A percentile compares a stretch with the other conserved stretches of the same genome.
Evolutionary conservation across 148 eudicot species (phyloP).

Genomic region (Fagopyrum homotropicum): DNA sequence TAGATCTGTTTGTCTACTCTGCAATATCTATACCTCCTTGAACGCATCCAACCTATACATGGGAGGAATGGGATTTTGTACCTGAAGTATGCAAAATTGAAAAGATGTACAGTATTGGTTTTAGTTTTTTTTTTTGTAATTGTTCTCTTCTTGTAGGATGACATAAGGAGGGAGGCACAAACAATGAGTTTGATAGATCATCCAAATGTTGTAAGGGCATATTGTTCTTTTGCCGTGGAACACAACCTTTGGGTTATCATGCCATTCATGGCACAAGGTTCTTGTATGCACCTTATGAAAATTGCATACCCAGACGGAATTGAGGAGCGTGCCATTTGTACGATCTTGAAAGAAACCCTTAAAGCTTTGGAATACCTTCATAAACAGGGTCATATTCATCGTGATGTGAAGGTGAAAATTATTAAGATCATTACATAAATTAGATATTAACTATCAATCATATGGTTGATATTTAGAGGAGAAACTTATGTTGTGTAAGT

Average conservation of each 20-base stretch:
- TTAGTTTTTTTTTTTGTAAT: neutral
- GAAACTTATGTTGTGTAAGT: constrained; percentile 11
- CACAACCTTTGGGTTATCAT: constrained; percentile 90
- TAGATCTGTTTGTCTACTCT: neutral
- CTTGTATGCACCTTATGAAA: constrained; percentile 94
- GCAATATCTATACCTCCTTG: neutral
- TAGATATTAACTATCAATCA: neutral
- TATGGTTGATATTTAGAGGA: neutral
- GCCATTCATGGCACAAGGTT: constrained; percentile 99
- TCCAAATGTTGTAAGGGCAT: constrained; percentile 78
- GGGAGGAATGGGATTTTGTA: neutral
- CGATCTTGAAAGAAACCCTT: constrained; percentile 86
- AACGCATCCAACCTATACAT: neutral
- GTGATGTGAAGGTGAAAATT: constrained; percentile 75
- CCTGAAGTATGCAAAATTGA: neutral
- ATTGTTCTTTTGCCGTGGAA: constrained; percentile 90
- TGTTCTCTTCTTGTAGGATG: constrained; percentile 51
- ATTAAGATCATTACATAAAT: neutral
- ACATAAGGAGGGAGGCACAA: constrained; percentile 94
- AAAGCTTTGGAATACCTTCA: constrained; percentile 94
- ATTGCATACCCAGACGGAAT: constrained; percentile 88
- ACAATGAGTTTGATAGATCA: constrained; percentile 95
- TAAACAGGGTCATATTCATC: constrained; percentile 95
- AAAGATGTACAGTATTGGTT: neutral
- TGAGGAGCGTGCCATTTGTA: constrained; percentile 83